Evolutionary conservation across 2,329 filamentous ascomycete genomes (phyloP), one percentile per base, ranked within the genome.

Genomic region (Aspergillus terreus): DNA sequence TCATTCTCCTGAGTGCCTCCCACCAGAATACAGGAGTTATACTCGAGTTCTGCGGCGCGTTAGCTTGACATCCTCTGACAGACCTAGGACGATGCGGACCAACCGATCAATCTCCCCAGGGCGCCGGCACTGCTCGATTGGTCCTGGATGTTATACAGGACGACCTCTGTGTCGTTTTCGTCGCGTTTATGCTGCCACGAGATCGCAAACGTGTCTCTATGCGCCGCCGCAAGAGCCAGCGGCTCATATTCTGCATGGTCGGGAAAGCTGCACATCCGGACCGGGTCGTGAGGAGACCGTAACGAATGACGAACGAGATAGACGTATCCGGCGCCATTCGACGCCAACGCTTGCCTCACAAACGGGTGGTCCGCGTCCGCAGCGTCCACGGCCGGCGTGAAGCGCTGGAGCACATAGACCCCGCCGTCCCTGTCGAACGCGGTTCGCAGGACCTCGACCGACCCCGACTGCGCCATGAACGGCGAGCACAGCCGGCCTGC

Each of bases 381-480:
- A 9, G 56, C 55, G 35, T 55, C 59, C 27, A 54, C 23, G n/a
- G 56, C 53, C 21, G 66, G 63, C 9, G 52, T 63, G 45, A 68
- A 62, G 14, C 64, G 64, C 43, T 71, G 63, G n/a, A 74, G 57
- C 9, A 72, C 59, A 17, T 66, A 67, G 4, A 71, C 36, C 1
- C 56, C 54, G 40, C 57, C 45, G 1, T 52, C 50, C 15, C 52
- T 47, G 47, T 60, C 56, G 44, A 66, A 63, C 2, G 61, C 54
- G 11, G 66, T 67, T 33, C 62, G 67, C n/a, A 73, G 53, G 17
- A 72, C 54, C 38, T 72, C 60, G 9, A 67, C 51, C 12, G 33
- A 58, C 19, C 69, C 69, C 5, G 59, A 55, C 14, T 61, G 54
- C 10, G 58, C 52, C 46, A 61, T 62, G 11, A 63, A 61, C 2